Conservation (phyloP, 225 moss, liverwort and hornwort genomes). For the Ulota crispa region DNA sequence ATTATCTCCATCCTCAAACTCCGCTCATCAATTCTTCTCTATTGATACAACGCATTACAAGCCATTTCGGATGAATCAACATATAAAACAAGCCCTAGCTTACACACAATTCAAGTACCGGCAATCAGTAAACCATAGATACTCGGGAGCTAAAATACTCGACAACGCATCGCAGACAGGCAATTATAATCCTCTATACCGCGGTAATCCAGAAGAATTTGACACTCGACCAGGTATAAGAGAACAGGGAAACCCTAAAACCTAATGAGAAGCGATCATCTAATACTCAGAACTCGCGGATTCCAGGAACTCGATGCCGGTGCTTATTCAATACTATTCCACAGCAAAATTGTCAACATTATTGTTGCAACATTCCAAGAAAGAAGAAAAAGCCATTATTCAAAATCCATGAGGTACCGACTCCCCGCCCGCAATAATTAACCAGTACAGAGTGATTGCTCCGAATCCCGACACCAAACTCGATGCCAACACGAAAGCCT, state of each 20-base stretch:
- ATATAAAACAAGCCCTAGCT: not conserved
- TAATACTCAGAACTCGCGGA: not conserved
- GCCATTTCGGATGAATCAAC: not conserved
- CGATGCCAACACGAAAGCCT: not conserved
- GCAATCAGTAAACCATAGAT: not conserved
- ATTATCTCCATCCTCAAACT: conserved; percentile 4
- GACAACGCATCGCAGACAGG: not conserved
- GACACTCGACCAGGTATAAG: not conserved
- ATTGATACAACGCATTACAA: conserved; percentile 1
- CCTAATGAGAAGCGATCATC: not conserved
- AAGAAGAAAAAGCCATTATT: no score
- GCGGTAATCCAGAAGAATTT: not conserved
- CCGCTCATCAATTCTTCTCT: not conserved
- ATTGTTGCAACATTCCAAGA: not conserved
- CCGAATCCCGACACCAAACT: not conserved
- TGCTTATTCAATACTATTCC: not conserved
- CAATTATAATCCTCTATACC: not conserved
- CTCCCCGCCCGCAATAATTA: not conserved
- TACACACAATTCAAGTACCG: conserved; percentile 12
- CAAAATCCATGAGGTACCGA: not conserved
- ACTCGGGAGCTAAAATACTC: not conserved
- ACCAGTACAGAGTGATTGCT: no score
- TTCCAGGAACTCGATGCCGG: not conserved
- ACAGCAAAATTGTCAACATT: not conserved
- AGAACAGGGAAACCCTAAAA: not conserved